These are phyloP conservation scores for Annulohypoxylon maeteangense DNA, from an alignment of 495 filamentous ascomycete species.

Conservation along the genomic window DNA sequence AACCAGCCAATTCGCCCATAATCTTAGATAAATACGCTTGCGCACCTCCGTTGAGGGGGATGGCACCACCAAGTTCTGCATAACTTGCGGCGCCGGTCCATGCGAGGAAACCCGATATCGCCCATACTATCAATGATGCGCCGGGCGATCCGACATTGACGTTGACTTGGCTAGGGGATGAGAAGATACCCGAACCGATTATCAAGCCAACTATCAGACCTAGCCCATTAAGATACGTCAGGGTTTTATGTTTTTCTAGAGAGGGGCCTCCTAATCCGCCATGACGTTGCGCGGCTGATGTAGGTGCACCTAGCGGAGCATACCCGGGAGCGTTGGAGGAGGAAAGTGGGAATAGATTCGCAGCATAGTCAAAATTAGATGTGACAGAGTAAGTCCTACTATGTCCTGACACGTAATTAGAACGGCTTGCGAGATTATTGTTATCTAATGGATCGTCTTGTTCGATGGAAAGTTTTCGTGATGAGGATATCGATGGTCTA, in stretches of 20 bases:
- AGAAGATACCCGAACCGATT: slow-evolving; percentile 98
- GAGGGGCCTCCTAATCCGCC: slow-evolving; percentile 63
- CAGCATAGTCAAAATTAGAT: slow-evolving; percentile 92
- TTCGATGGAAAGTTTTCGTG: slow-evolving; percentile 88
- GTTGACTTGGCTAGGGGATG: slow-evolving; percentile 93
- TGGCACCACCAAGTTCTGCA: slow-evolving; percentile 94
- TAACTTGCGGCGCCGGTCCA: slow-evolving; percentile 98
- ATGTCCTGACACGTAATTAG: slow-evolving; percentile 60
- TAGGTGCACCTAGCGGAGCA: slow-evolving; percentile 80
- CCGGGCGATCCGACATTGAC: slow-evolving; percentile 92
- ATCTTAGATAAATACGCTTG: slow-evolving; percentile 96
- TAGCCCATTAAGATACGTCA: slow-evolving; percentile 93
- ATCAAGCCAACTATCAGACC: slow-evolving; percentile 91
- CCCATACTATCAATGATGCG: slow-evolving; percentile 89
- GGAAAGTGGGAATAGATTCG: slow-evolving; percentile 92
- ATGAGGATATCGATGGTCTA: slow-evolving; percentile 86
- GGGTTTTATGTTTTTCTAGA: slow-evolving; percentile 91
- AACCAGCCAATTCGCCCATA: slow-evolving; percentile 90
- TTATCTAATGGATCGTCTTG: slow-evolving; percentile 81
- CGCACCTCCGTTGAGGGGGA: slow-evolving; percentile 92
- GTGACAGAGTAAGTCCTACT: slow-evolving; percentile 85
- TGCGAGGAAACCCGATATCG: slow-evolving; percentile 85
- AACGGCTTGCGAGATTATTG: slow-evolving; percentile 61
- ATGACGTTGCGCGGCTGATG: slow-evolving; percentile 60
- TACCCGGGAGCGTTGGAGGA: slow-evolving; percentile 81